These are phyloP conservation scores for Luvunga scandens DNA, from an alignment of 345 rosid species.

Conservation along the genomic window DNA sequence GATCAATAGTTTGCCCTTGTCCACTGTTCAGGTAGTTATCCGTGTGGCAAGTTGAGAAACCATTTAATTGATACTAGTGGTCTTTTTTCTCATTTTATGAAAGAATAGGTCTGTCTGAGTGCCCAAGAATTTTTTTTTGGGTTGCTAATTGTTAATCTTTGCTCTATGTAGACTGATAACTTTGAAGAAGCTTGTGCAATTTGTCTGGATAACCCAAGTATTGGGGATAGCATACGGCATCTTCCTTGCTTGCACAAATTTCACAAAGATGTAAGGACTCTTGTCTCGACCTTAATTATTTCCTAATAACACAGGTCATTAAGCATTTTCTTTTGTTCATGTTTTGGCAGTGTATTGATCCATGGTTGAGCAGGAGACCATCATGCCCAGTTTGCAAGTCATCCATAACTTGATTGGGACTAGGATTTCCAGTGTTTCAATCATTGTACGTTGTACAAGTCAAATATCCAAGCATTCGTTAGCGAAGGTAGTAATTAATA, in stretches of 20 bases:
- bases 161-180: conserved; percentile 49
- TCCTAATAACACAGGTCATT: neutral
- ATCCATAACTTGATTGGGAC: conserved; percentile 46
- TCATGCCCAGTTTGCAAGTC: conserved; percentile 93
- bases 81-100: neutral
- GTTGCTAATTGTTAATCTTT: neutral
- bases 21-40: conserved; percentile 55
- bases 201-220: conserved; percentile 73
- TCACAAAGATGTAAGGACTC: conserved; percentile 72
- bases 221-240: conserved; percentile 83
- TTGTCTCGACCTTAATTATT: conserved; percentile 3
- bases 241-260: conserved; percentile 98
- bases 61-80: neutral
- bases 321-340: conserved; percentile 7
- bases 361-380: conserved; percentile 75
- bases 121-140: neutral
- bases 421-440: neutral
- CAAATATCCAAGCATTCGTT: neutral
- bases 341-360: conserved; percentile 86
- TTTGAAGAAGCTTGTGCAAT: conserved; percentile 74
- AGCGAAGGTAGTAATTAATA: conserved; percentile 1
- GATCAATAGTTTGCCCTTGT: conserved; percentile 78
- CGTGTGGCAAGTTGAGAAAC: conserved; percentile 1
- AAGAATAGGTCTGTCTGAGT: neutral
- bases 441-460: neutral